Evolutionary conservation across 2,329 filamentous ascomycete species (phyloP).

Genomic region (Gnomoniopsis sp.): DNA sequence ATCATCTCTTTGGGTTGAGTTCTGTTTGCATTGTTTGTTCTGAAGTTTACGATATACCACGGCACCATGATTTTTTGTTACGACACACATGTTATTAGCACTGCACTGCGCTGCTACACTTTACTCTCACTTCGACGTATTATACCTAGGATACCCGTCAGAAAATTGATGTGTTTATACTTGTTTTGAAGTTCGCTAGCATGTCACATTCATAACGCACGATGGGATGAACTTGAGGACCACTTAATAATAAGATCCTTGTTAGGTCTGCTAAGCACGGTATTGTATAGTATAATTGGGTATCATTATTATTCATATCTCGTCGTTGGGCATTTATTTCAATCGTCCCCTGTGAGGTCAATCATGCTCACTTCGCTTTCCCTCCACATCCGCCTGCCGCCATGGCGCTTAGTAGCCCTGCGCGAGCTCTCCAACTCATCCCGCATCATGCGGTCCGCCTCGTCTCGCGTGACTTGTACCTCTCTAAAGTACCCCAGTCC

Average conservation of each 20-base stretch:
- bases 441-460: conserved; percentile 20
- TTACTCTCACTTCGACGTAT: conserved; percentile 1
- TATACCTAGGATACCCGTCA: conserved; percentile 20
- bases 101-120: background rate
- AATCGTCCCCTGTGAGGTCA: conserved; percentile 25
- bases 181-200: background rate
- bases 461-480: conserved; percentile 22
- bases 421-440: background rate
- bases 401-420: background rate
- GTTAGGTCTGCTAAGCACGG: too few species aligned
- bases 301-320: background rate
- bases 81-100: conserved; percentile 3
- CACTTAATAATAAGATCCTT: too few species aligned
- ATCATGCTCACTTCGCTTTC: conserved; percentile 22
- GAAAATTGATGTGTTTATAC: conserved; percentile 3
- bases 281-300: too few species aligned
- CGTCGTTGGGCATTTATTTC: background rate
- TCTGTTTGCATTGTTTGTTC: background rate
- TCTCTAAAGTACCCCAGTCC: conserved; percentile 26
- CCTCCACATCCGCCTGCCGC: conserved; percentile 17
- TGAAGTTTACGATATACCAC: conserved; percentile 20
- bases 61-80: conserved; percentile 15
- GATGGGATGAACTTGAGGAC: too few species aligned
- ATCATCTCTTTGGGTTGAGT: conserved; percentile 1
- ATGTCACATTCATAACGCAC: too few species aligned